Base-by-base conservation (phyloP, 2,329 filamentous ascomycete genomes). In the Cladophialophora yegresii region DNA sequence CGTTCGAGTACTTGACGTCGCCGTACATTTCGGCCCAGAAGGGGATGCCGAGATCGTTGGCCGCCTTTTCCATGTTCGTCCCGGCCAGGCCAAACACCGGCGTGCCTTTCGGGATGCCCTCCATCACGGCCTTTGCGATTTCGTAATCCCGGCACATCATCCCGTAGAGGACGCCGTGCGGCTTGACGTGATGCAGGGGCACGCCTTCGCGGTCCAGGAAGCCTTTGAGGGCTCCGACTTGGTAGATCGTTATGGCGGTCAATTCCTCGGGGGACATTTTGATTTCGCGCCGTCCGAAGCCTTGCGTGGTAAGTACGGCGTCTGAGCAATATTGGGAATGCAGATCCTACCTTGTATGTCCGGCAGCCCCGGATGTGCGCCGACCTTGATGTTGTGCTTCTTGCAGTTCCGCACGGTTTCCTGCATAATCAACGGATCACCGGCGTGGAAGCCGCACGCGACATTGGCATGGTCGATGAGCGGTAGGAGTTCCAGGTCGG, bases 351-450 rank as follows among this genome's bases (percentile, higher is more conserved):
- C 65, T 64, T 67, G 65, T 13, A 70, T 68, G 72, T 89, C 87
- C n/a, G 84, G 85, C 0, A 88, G 77, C 1, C 86, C 85, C 0
- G 87, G 87, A 69, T 89, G 87, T 0, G 87, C 87, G 7, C 87
- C 87, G 5, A 84, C 76, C 56, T 78, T 79, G 65, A 89, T 81
- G 63, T 79, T 79, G 73, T 86, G 81, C 49, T 80, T 72, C 74
- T 87, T 88, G 75, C 84, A 86, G 20, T 82, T 77, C 9, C 76
- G 77, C 10, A 88, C 82, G 0, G 85, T 88, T 62, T 84, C 78
- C 54, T 82, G 76, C 86, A 89, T 89, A 60, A 87, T 86, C n/a
- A 84, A 71, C 0, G 86, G 86, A 65, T 89, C 87, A 47, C 85
- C 83, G 9, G 81, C 83, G 65, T 85, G 84, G 67, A 84, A 84